Base-by-base conservation (phyloP, 495 filamentous ascomycete species). In the Penicillium tannophilum region DNA sequence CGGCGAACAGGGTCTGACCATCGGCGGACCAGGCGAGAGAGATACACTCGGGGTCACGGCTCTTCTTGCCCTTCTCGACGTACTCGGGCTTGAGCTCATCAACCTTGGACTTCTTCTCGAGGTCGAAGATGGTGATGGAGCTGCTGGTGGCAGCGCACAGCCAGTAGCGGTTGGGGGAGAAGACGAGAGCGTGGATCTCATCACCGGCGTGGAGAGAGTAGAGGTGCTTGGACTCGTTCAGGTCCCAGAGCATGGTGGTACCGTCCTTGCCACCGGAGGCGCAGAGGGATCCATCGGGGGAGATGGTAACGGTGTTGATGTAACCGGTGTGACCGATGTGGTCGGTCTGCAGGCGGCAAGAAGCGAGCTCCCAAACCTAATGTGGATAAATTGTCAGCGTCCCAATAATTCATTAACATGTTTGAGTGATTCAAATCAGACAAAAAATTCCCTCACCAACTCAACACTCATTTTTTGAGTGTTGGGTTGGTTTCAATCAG, bases 71-170 rank as follows among this genome's bases (percentile, higher is more conserved):
- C 73, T 92, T 88, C 71, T 92, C 86, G 62, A 91, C 85, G 82
- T 95, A 97, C 72, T 98, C 95, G 63, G 95, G 95, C 90, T 96
- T 97, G 77, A 99, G 86, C 87, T 98, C 94, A 70, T 99, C 94
- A 64, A 99, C 94, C 88, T 98, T 98, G 88, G 89, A 93, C 91
- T 99, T 98, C 93, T 99, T 99, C 91, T 99, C 94, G 67, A 99
- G 86, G 76, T 99, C 94, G 82, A 99, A 99, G 84, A 99, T 98
- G 86, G 97, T 98, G 86, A 99, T 98, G 84, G 85, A 90, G 82
- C 84, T 90, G 72, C 90, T 84, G 59, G 94, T 99, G 72, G 94
- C 94, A 72, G 94, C 94, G 86, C 94, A 99, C 60, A 99, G 88
- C 94, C 94, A 99, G 92, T 99, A 99, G 71, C 94, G 88, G 90